Evolutionary conservation across 306 rosid species (phyloP).

Genomic region (Pyrus betulifolia): DNA sequence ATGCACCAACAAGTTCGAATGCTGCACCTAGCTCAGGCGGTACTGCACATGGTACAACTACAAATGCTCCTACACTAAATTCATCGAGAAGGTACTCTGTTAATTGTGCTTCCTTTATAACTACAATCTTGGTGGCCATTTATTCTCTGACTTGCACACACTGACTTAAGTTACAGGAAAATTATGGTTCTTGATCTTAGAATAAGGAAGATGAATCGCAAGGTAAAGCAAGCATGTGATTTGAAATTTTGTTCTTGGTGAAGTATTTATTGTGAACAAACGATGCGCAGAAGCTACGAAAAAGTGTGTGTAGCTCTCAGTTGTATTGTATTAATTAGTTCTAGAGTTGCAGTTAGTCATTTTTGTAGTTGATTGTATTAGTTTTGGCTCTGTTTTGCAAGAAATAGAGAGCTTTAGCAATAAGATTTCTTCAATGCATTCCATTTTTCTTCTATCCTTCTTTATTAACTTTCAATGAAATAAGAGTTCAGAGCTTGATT

Average conservation of each 20-base stretch:
- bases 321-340: not conserved
- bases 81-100: not conserved
- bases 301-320: not conserved
- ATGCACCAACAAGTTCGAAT: not conserved
- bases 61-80: not conserved
- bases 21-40: not conserved
- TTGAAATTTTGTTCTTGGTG: not conserved
- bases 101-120: not conserved
- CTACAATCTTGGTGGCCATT: not conserved
- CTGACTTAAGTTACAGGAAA: not conserved
- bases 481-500: no score
- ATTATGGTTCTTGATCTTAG: not conserved
- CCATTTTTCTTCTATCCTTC: no score
- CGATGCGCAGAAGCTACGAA: no score
- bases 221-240: not conserved
- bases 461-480: no score
- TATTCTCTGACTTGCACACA: not conserved
- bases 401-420: no score
- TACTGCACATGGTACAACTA: not conserved
- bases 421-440: no score
- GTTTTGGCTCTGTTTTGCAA: no score
- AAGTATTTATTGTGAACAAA: not conserved
- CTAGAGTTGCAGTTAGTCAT: not conserved
- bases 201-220: not conserved
- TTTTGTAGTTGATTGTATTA: not conserved